Evolutionary conservation across 2,329 filamentous ascomycete species (phyloP).

Genomic region (Xylariaceae sp.): DNA sequence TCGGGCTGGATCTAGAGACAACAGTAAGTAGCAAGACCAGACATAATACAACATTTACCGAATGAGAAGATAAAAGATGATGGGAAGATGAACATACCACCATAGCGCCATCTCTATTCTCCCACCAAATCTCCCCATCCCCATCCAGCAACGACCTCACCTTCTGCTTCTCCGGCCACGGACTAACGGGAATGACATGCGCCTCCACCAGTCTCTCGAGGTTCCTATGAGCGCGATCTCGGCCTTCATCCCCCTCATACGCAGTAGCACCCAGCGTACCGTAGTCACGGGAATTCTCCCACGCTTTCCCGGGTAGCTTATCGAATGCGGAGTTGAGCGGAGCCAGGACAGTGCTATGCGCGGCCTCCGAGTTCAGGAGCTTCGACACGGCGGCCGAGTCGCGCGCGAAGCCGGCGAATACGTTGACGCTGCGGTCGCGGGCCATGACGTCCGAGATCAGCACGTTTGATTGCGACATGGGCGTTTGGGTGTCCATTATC

Average conservation of each 20-base stretch:
- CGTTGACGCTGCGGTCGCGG: conserved; percentile 69
- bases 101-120: conserved; percentile 60
- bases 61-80: neutral
- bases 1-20: conserved; percentile 64
- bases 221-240: conserved; percentile 71
- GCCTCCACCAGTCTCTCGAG: conserved; percentile 76
- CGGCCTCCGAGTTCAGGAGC: conserved; percentile 59
- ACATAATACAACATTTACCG: neutral
- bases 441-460: conserved; percentile 82
- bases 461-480: conserved; percentile 42
- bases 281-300: conserved; percentile 75
- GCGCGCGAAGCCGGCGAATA: conserved; percentile 76
- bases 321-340: conserved; percentile 80
- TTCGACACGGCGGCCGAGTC: conserved; percentile 63
- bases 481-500: conserved; percentile 24
- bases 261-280: conserved; percentile 58
- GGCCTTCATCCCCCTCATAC: conserved; percentile 70
- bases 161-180: conserved; percentile 66
- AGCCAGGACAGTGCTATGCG: conserved; percentile 80
- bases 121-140: conserved; percentile 74
- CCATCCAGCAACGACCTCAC: conserved; percentile 60
- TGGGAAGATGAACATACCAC: conserved; percentile 45
- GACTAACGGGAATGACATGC: conserved; percentile 69
- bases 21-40: neutral
- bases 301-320: conserved; percentile 74